Evolutionary conservation across 345 rosid species (phyloP), one percentile per base, ranked within the genome.

Genomic region (Aquilaria malaccensis): DNA sequence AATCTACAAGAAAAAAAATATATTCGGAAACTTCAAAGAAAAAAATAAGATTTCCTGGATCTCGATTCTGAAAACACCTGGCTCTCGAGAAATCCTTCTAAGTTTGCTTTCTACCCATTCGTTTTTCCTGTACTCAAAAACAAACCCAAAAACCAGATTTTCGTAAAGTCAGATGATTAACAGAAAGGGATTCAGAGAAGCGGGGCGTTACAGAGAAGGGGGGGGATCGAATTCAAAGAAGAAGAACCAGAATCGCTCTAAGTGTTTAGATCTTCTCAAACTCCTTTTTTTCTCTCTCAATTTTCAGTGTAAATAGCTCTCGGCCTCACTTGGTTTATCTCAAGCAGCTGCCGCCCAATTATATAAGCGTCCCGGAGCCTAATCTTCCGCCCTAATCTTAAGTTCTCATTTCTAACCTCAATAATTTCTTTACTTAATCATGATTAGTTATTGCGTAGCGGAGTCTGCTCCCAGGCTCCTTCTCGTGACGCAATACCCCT

Each of bases 41-140:
- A 30, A 37, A 41, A 11, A 22, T 14, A 49, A 64, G 53, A 54
- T 55, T 29, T 58, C 41, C 84, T 83, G 74, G 82, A 88, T 88
- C 92, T 78, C 80, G 75, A 74, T 88, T 88, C 86, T 83, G 93
- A 81, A 81, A 82, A 92, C 70, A 89, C 77, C 92, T 83, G 89
- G 59, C 83, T 84, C 76, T 72, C 81, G 32, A 74, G 55, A 53
- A 70, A 72, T 55, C 67, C 70, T 62, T 80, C 79, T 75, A 81
- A 85, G 90, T 75, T 87, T 82, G 81, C 78, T 58, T 77, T 72
- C 30, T 41, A 72, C 13, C 7, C 13, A 57, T 50, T 52, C 4
- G 13, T 45, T 37, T 37, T 5, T 3, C 43, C 43, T 37, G 43
- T 62, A 22, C 30, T 61, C 11, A 62, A 73, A 72, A 69, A 75